These are phyloP conservation scores for Hanseniaspora gamundiae DNA, from an alignment of 1,139 yeast species.

Conservation along the genomic window DNA sequence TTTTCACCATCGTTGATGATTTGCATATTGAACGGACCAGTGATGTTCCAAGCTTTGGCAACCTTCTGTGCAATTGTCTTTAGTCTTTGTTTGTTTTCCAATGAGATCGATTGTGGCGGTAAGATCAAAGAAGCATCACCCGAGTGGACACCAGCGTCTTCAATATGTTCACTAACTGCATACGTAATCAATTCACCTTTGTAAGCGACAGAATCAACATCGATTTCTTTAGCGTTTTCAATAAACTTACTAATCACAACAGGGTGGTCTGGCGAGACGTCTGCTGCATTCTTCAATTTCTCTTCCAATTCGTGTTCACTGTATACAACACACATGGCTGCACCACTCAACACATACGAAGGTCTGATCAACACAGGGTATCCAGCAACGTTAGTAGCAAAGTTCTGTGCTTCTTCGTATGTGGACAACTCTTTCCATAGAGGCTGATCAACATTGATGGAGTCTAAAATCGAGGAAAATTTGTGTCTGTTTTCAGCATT, in stretches of 20 bases:
- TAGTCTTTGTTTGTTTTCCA: slow-evolving; percentile 46
- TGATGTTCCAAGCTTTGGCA: slow-evolving; percentile 86
- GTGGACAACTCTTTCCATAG: slow-evolving; percentile 94
- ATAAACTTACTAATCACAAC: slow-evolving; percentile 95
- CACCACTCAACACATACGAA: slow-evolving; percentile 93
- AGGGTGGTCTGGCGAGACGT: slow-evolving; percentile 91
- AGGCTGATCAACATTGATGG: slow-evolving; percentile 90
- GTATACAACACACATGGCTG: slow-evolving; percentile 93
- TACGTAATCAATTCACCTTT: slow-evolving; percentile 83
- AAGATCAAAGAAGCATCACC: slow-evolving; percentile 95
- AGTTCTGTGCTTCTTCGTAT: slow-evolving; percentile 68
- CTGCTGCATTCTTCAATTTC: slow-evolving; percentile 76
- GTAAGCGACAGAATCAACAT: slow-evolving; percentile 90
- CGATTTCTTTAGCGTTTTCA: slow-evolving; percentile 92
- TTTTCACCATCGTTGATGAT: slow-evolving; percentile 61
- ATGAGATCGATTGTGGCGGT: slow-evolving; percentile 73
- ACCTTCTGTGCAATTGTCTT: slow-evolving; percentile 83
- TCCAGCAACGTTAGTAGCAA: slow-evolving; percentile 68
- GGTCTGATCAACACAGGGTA: slow-evolving; percentile 97
- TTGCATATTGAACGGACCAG: slow-evolving; percentile 99
- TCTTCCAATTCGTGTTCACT: slow-evolving; percentile 65
- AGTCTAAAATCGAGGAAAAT: slow-evolving; percentile 87
- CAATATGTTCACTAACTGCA: slow-evolving; percentile 96
- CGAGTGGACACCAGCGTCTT: slow-evolving; percentile 97
- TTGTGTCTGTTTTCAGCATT: slow-evolving; percentile 97